Conservation (phyloP, 495 filamentous ascomycete species). For the Podospora pseudopauciseta region DNA sequence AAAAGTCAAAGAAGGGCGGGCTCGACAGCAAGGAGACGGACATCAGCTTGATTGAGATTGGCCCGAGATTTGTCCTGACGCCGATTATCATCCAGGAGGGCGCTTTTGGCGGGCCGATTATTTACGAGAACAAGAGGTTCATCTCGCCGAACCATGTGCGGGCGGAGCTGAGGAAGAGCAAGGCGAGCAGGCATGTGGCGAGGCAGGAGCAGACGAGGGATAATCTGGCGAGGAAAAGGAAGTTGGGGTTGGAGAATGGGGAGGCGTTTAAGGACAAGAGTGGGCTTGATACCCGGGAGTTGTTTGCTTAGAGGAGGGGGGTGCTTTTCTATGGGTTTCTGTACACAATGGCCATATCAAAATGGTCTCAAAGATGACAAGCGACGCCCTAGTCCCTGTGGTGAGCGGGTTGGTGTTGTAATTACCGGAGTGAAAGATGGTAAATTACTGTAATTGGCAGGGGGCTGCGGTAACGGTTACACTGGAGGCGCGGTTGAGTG, state of each 20-base stretch:
- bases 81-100: slow-evolving; percentile 95
- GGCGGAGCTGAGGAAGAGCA: slow-evolving; percentile 66
- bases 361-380: not conserved
- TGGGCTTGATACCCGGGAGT: slow-evolving; percentile 71
- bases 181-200: slow-evolving; percentile 69
- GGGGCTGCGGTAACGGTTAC: too few species aligned
- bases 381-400: not conserved
- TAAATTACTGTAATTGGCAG: not conserved
- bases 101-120: slow-evolving; percentile 91
- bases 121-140: slow-evolving; percentile 99
- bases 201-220: slow-evolving; percentile 71
- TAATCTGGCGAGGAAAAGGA: slow-evolving; percentile 65
- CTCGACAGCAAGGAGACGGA: slow-evolving; percentile 58
- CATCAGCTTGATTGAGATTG: slow-evolving; percentile 85
- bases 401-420: not conserved
- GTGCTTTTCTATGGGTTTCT: not conserved
- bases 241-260: slow-evolving; percentile 67
- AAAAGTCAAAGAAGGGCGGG: slow-evolving; percentile 29
- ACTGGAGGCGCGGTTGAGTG: too few species aligned
- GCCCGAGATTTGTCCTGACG: slow-evolving; percentile 89
- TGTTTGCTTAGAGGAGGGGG: slow-evolving; percentile 65
- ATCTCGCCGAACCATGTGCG: slow-evolving; percentile 94
- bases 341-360: not conserved
- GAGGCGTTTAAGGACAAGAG: slow-evolving; percentile 58
- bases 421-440: not conserved